These are phyloP conservation scores for Lathyrus sativus DNA, from an alignment of 306 rosid species.

Conservation along the genomic window DNA sequence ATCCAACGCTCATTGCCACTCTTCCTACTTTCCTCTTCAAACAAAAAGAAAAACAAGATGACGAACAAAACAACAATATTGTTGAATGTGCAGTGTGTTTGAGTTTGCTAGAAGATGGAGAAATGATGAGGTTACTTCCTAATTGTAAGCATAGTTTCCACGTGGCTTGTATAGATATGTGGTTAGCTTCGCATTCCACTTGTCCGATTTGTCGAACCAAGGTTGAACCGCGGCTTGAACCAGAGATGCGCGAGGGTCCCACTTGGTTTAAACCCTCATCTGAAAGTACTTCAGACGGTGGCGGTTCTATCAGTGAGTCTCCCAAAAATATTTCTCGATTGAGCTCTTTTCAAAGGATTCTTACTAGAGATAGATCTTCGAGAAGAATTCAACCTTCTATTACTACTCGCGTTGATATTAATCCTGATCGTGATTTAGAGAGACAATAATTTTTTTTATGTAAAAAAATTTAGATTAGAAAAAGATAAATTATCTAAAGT, in stretches of 20 bases:
- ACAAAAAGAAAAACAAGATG: background rate
- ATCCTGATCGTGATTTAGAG: conserved; percentile 53
- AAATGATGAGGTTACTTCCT: conserved; percentile 51
- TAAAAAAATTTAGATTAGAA: background rate
- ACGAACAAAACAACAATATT: background rate
- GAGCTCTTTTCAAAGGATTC: conserved; percentile 60
- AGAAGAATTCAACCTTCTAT: conserved; percentile 44
- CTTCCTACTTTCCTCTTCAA: conserved; percentile 53
- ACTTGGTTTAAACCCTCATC: conserved; percentile 9
- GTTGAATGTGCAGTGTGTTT: conserved; percentile 65
- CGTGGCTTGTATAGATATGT: conserved; percentile 55
- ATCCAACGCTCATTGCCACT: conserved; percentile 43
- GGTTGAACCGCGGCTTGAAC: conserved; percentile 45
- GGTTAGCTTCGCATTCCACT: conserved; percentile 57
- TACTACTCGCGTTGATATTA: conserved; percentile 24
- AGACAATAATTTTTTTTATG: conserved; percentile 40
- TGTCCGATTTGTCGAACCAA: conserved; percentile 66
- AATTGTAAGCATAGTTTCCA: conserved; percentile 71
- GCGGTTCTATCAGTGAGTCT: conserved; percentile 1
- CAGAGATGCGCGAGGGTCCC: conserved; percentile 55
- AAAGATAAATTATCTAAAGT: background rate
- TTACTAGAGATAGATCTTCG: conserved; percentile 54
- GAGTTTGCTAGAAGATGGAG: conserved; percentile 50
- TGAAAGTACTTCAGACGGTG: conserved; percentile 46
- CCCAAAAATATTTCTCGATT: conserved; percentile 44